Evolutionary conservation across 129 eudicot species (phyloP).

Genomic region (Logfia minima): DNA sequence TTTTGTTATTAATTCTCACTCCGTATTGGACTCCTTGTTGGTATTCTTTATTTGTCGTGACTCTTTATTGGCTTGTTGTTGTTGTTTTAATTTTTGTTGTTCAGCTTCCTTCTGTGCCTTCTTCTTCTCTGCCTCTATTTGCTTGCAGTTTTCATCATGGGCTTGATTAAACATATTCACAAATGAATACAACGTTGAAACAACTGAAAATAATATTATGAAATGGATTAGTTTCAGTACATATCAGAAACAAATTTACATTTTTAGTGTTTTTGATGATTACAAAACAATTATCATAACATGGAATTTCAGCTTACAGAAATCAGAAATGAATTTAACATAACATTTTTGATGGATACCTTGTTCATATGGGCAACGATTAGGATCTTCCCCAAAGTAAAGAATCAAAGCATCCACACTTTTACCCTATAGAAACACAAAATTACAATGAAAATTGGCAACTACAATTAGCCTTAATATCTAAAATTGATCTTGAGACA

Average conservation of each 20-base stretch:
- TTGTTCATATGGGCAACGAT: constrained; percentile 82
- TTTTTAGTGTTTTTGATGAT: neutral
- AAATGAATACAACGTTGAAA: constrained; percentile 61
- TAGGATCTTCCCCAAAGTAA: constrained; percentile 94
- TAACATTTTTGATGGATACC: constrained; percentile 41
- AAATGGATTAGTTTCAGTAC: neutral
- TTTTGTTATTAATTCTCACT: neutral
- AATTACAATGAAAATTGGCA: constrained; percentile 9
- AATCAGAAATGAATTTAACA: neutral
- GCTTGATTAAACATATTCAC: constrained; percentile 77
- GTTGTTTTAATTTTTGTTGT: constrained; percentile 19
- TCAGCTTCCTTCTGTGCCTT: constrained; percentile 50
- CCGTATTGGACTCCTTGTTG: constrained; percentile 17
- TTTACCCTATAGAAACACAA: constrained; percentile 57
- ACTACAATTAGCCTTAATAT: neutral
- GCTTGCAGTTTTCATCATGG: constrained; percentile 76
- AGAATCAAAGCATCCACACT: constrained; percentile 75
- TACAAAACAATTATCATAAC: neutral
- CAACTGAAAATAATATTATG: constrained; percentile 48
- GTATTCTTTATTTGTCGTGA: neutral
- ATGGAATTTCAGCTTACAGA: neutral
- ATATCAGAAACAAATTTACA: neutral
- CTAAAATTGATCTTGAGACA: constrained; percentile 28
- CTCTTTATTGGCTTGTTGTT: constrained; percentile 25
- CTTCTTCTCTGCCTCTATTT: constrained; percentile 71